Percentiles rank a stretch among this genome's conserved stretches.
phyloP scores from a whole-genome alignment of 345 rosid genomes.

The Eucalyptus regnans region DNA sequence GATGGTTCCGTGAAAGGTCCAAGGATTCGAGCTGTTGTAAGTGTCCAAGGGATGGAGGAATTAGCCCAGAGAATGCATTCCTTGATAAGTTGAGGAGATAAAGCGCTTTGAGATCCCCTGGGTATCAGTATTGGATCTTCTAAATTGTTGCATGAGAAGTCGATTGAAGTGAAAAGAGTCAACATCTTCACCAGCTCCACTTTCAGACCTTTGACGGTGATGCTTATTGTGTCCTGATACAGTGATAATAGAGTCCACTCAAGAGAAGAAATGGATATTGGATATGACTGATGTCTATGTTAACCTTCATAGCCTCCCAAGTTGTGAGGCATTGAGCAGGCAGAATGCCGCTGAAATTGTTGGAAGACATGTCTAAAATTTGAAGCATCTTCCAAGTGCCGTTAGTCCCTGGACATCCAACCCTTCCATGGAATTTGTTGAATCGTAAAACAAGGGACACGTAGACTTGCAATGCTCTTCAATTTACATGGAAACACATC shows the following conservation, averaged over 20 bases:
- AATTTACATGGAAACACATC: slow-evolving; percentile 21
- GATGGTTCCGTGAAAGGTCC: slow-evolving; percentile 17
- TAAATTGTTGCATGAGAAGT: background rate
- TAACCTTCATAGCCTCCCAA: background rate
- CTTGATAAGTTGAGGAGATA: slow-evolving; percentile 13
- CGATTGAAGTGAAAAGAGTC: background rate
- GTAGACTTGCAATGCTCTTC: slow-evolving; percentile 8
- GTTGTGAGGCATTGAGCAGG: background rate
- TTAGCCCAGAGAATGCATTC: background rate
- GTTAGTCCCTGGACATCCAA: slow-evolving; percentile 1
- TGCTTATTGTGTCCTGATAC: slow-evolving; percentile 4
- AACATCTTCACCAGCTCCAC: slow-evolving; percentile 10
- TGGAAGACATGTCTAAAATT: slow-evolving; percentile 30
- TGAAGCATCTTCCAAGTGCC: slow-evolving; percentile 17
- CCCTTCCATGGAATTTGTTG: slow-evolving; percentile 8
- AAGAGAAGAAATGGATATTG: background rate
- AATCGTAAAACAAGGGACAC: slow-evolving; percentile 14
- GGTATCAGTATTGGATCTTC: background rate
- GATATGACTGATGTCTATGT: background rate
- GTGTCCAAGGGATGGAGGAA: background rate
- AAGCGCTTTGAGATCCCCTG: slow-evolving; percentile 1
- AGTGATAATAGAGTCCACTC: background rate
- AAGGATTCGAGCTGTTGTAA: background rate
- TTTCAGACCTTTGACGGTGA: slow-evolving; percentile 27
- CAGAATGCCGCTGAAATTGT: slow-evolving; percentile 3